phyloP scores from a whole-genome alignment of 2,329 filamentous ascomycete species.

The Penicillium rolfsii region DNA sequence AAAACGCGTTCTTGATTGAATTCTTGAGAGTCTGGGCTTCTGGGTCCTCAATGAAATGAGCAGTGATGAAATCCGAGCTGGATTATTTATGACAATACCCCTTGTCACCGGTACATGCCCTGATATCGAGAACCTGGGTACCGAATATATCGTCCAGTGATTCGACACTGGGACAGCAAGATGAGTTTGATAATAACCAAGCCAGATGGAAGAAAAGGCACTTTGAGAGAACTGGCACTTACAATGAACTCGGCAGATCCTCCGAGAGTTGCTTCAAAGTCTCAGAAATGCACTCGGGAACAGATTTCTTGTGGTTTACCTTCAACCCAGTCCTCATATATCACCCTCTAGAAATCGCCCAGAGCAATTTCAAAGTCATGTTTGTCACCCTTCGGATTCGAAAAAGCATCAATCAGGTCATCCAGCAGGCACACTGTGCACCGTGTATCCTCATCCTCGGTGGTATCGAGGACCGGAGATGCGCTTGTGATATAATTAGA shows the following conservation, averaged over 20 bases:
- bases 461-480: background rate
- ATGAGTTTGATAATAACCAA: background rate
- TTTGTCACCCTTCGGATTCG: constrained; percentile 9
- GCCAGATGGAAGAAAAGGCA: background rate
- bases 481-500: background rate
- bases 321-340: constrained; percentile 9
- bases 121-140: background rate
- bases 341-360: background rate
- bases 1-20: background rate
- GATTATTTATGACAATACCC: background rate
- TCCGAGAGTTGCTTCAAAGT: constrained; percentile 8
- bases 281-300: constrained; percentile 6
- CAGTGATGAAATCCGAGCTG: background rate
- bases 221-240: background rate
- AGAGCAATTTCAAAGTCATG: background rate
- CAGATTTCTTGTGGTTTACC: constrained; percentile 8
- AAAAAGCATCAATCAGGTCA: constrained; percentile 22
- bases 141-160: background rate
- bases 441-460: background rate
- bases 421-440: constrained; percentile 24
- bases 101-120: background rate
- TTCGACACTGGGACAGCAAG: background rate
- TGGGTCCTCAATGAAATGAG: background rate
- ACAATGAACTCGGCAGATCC: background rate
- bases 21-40: background rate